A percentile compares a stretch with the other conserved stretches of the same genome.
Conservation (phyloP, 192 early-diverging fungal genomes). For the Backusella psychrophila region DNA sequence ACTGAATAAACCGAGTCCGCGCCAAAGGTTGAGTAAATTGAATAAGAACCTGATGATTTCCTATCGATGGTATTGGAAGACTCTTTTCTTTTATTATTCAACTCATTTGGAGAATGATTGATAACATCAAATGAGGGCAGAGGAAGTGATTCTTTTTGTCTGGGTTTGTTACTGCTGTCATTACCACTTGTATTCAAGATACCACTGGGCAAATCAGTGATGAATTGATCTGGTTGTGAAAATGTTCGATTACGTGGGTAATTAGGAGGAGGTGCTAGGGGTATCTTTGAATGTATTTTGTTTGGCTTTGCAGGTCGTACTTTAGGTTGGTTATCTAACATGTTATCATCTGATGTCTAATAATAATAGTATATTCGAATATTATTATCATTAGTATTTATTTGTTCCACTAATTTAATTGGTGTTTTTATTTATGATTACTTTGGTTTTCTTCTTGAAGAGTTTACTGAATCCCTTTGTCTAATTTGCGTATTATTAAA, state of each 20-base stretch:
- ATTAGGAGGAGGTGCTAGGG: constrained; percentile 17
- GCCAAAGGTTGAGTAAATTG: constrained; percentile 20
- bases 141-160: neutral
- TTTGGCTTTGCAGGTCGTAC: neutral
- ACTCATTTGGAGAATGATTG: neutral
- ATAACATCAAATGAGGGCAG: neutral
- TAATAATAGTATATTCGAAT: neutral
- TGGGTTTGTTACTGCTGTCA: neutral
- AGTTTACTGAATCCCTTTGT: constrained; percentile 14
- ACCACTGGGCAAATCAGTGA: neutral
- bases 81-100: neutral
- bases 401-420: constrained; percentile 8
- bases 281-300: constrained; percentile 11
- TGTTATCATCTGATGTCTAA: neutral
- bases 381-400: neutral
- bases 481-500: neutral
- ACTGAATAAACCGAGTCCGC: constrained; percentile 4
- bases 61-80: neutral
- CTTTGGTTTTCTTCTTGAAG: constrained; percentile 19
- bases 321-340: constrained; percentile 14
- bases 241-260: neutral
- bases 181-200: neutral
- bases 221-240: constrained; percentile 4
- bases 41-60: constrained; percentile 18
- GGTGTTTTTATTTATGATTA: constrained; percentile 10